A percentile compares a stretch with the other conserved stretches of the same genome.
These are phyloP conservation scores for Anisogramma anomala DNA, from an alignment of 2,329 filamentous ascomycete species.

Conservation along the genomic window DNA sequence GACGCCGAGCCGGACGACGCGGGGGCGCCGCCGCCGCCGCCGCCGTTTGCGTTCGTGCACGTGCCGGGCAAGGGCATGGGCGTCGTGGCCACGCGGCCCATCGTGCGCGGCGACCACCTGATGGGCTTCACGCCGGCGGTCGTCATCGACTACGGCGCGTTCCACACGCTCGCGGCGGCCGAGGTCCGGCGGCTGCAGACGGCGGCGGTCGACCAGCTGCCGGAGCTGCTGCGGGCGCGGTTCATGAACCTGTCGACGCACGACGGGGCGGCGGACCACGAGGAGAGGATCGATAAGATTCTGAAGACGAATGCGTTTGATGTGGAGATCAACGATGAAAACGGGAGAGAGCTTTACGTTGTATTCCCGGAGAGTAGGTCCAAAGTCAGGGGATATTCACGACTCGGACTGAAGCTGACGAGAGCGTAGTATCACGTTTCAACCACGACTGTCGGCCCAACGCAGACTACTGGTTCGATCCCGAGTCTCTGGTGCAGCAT, in stretches of 20 bases:
- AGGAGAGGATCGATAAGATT: slow-evolving; percentile 25
- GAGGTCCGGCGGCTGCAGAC: slow-evolving; percentile 23
- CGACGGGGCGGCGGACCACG: slow-evolving; percentile 18
- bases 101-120: slow-evolving; percentile 27
- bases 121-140: slow-evolving; percentile 28
- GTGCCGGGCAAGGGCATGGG: slow-evolving; percentile 30
- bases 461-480: slow-evolving; percentile 32
- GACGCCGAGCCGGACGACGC: too few species aligned
- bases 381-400: background rate
- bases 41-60: slow-evolving; percentile 23
- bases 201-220: slow-evolving; percentile 22
- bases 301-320: slow-evolving; percentile 29
- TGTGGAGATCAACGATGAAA: slow-evolving; percentile 23
- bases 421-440: slow-evolving; percentile 25
- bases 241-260: slow-evolving; percentile 29
- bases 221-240: slow-evolving; percentile 20
- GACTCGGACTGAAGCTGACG: background rate
- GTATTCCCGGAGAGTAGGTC: slow-evolving; percentile 28
- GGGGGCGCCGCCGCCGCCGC: too few species aligned
- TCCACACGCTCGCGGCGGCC: slow-evolving; percentile 20
- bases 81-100: slow-evolving; percentile 24
- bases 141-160: slow-evolving; percentile 29
- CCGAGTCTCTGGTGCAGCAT: slow-evolving; percentile 27
- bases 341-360: slow-evolving; percentile 24
- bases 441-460: slow-evolving; percentile 37